Percentiles rank a stretch among this genome's conserved stretches.
These are phyloP conservation scores for Septoria linicola DNA, from an alignment of 2,329 filamentous ascomycete species.

Conservation along the genomic window DNA sequence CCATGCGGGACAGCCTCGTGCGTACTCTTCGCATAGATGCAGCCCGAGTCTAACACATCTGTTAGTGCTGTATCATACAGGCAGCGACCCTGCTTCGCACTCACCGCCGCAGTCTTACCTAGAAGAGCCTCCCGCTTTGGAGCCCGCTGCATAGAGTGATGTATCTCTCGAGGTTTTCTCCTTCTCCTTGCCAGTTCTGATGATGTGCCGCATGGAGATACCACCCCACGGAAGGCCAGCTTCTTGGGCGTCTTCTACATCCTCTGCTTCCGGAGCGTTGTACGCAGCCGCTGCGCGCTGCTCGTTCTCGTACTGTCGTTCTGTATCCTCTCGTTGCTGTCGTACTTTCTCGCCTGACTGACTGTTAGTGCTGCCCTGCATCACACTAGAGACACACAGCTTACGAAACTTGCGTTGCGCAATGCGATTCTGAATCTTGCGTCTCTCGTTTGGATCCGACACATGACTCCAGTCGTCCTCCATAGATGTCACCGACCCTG, in stretches of 20 bases:
- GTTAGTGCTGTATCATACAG: conserved; percentile 19
- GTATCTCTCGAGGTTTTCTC: conserved; percentile 46
- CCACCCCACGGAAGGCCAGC: conserved; percentile 73
- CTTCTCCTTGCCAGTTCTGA: conserved; percentile 46
- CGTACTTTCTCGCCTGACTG: conserved; percentile 65
- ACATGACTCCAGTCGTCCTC: conserved; percentile 69
- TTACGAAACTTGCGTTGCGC: conserved; percentile 74
- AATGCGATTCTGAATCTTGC: conserved; percentile 73
- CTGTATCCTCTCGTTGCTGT: conserved; percentile 64
- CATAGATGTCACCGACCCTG: conserved; percentile 21
- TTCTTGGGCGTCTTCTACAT: conserved; percentile 55
- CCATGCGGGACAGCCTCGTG: conserved; percentile 37
- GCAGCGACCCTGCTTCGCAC: conserved; percentile 11
- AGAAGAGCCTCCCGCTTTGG: conserved; percentile 41
- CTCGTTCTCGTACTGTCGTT: conserved; percentile 63
- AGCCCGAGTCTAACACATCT: conserved; percentile 38
- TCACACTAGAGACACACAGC: conserved; percentile 36
- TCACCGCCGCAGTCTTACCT: conserved; percentile 36
- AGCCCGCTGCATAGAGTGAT: conserved; percentile 41
- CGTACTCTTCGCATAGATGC: conserved; percentile 43
- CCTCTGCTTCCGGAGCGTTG: conserved; percentile 57
- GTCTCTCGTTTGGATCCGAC: conserved; percentile 67
- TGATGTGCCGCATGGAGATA: conserved; percentile 58
- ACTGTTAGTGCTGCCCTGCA: conserved; percentile 13
- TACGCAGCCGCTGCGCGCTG: conserved; percentile 65